Base-by-base conservation (phyloP, 78 protist species). In the Chrysochromulina tobinii region DNA sequence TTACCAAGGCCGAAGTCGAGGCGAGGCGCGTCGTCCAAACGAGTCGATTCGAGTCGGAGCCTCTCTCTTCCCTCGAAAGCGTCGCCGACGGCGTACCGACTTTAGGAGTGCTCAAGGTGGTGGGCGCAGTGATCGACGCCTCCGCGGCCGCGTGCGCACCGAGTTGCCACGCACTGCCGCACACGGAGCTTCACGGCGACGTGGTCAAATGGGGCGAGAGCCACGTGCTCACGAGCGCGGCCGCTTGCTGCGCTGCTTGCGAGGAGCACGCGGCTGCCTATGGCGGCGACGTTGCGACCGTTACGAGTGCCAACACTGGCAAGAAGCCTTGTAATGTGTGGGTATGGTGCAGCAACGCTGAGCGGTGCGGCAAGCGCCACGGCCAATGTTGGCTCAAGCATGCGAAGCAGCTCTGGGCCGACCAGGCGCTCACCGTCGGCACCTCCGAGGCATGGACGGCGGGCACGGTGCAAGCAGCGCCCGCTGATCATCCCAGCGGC, bases 351-450 rank as follows among this genome's bases (percentile, higher is more conserved):
- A 23, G 20, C 17, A 7, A 15, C 48, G 85, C 0, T 2, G n/a
- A 11, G 55, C 85, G 58, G 48, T 77, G 85, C 85, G 38, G 12
- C 14, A 8, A 1, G 27, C 11, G 12, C 48, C 38, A 53, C 38
- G 21, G 85, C 38, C 61, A 77, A 59, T 77, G 85, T 27, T 77
- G 85, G 85, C 85, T 77, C 25, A 77, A 77, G 61, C 61, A 6
- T 11, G 15, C 1, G 48, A n/a, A 23, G 58, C 18, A 4, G 25
- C 1, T 53, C 15, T 77, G 85, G 85, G 25, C 38, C 18, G 73
- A 59, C 64, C 7, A 50, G 27, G 21, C 51, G 27, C 27, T 25
- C 15, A 3, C 53, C 53, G 54, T 69, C 9, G 54, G 50, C 54
- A 69, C 25, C 20, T 38, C 54, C 9, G 54, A n/a, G 20, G 25